A percentile compares a stretch with the other conserved stretches of the same genome.
Evolutionary conservation across 352 stramenopile genomes (phyloP).

Genomic region (Pythium angustatum): DNA sequence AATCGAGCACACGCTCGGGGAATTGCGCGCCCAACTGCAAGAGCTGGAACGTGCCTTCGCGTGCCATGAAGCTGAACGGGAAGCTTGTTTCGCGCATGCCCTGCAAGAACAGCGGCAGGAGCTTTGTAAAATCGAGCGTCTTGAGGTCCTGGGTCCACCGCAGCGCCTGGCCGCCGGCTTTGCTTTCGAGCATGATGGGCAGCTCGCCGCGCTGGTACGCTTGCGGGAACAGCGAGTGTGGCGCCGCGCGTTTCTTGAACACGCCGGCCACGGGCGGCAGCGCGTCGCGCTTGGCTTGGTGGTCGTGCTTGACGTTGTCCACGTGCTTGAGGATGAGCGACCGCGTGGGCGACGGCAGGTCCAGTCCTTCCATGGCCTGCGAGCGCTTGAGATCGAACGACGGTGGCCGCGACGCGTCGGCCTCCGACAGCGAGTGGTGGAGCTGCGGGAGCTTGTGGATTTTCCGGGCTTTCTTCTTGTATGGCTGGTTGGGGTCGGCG

Average conservation of each 20-base stretch:
- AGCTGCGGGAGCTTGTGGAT: slow-evolving; percentile 50
- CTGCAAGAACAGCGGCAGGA: slow-evolving; percentile 92
- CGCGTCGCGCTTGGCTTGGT: slow-evolving; percentile 28
- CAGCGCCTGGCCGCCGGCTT: slow-evolving; percentile 50
- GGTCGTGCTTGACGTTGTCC: slow-evolving; percentile 46
- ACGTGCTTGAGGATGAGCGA: slow-evolving; percentile 59
- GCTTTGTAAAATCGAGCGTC: slow-evolving; percentile 80
- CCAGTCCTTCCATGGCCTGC: slow-evolving; percentile 52
- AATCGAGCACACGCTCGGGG: slow-evolving; percentile 66
- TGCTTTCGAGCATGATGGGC: slow-evolving; percentile 66
- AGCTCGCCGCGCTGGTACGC: slow-evolving; percentile 65
- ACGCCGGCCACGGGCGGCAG: slow-evolving; percentile 56
- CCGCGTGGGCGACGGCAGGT: slow-evolving; percentile 57
- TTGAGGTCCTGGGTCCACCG: slow-evolving; percentile 60
- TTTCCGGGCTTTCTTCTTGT: slow-evolving; percentile 41
- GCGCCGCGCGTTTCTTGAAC: slow-evolving; percentile 45
- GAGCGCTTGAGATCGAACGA: slow-evolving; percentile 52
- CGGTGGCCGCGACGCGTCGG: slow-evolving; percentile 24
- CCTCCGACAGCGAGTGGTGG: slow-evolving; percentile 3
- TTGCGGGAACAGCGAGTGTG: slow-evolving; percentile 52
- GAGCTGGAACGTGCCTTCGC: slow-evolving; percentile 83
- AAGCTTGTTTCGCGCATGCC: slow-evolving; percentile 79
- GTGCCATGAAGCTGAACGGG: slow-evolving; percentile 79
- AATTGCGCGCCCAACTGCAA: slow-evolving; percentile 62
- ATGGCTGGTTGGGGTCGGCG: neutral